Evolutionary conservation across 768 basidiomycete species (phyloP).

Genomic region (Infundibulicybe gibba): DNA sequence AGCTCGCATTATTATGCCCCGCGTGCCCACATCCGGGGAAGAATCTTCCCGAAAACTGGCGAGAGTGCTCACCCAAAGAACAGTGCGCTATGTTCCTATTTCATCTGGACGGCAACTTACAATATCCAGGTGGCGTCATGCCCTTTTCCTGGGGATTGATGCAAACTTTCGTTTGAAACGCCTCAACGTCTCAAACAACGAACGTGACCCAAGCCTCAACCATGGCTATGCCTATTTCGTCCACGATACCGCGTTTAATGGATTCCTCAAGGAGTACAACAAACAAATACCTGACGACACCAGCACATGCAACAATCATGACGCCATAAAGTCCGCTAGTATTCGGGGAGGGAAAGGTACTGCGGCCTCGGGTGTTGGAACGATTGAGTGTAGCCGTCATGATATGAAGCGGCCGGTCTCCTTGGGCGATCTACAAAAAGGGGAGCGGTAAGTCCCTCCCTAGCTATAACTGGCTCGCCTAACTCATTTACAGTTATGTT

Average conservation of each 20-base stretch:
- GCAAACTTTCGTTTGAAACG: slow-evolving; percentile 27
- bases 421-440: slow-evolving; percentile 28
- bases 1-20: slow-evolving; percentile 24
- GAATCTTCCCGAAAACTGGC: slow-evolving; percentile 13
- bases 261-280: slow-evolving; percentile 10
- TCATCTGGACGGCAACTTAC: background rate
- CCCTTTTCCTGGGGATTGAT: slow-evolving; percentile 21
- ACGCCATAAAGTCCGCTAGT: slow-evolving; percentile 4
- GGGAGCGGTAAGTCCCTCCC: slow-evolving; percentile 20
- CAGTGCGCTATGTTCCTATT: background rate
- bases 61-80: slow-evolving; percentile 1
- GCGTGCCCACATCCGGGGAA: slow-evolving; percentile 28
- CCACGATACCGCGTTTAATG: slow-evolving; percentile 12
- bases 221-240: slow-evolving; percentile 22
- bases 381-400: slow-evolving; percentile 24
- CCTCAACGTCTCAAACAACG: slow-evolving; percentile 17
- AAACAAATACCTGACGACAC: slow-evolving; percentile 13
- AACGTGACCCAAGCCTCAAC: slow-evolving; percentile 21
- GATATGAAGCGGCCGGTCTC: slow-evolving; percentile 21
- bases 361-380: slow-evolving; percentile 22
- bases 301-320: slow-evolving; percentile 16
- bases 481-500: slow-evolving; percentile 13
- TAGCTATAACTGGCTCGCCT: background rate
- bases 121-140: slow-evolving; percentile 20
- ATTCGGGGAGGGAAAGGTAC: slow-evolving; percentile 13